Evolutionary conservation across 2,329 filamentous ascomycete species (phyloP), one percentile per base, ranked within the genome.

Genomic region (Verticillium albo-atrum): DNA sequence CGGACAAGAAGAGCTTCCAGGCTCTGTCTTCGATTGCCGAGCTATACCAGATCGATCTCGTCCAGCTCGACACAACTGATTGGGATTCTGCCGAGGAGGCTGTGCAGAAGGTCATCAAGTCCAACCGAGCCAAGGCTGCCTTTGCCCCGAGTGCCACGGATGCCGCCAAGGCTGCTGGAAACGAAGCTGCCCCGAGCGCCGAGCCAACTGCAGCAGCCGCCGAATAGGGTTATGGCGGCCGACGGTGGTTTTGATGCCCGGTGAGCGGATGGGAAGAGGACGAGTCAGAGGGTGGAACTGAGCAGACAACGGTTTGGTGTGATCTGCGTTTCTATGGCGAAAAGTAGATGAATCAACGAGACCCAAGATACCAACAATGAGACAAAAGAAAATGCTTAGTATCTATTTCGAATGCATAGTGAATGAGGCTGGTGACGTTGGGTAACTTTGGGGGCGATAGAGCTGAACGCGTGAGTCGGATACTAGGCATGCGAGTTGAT

Each of bases 81-180:
- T 97, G 94, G 93, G 95, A 98, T 69, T 81, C 86, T 60, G 92
- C 95, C 1, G 94, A 98, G 77, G 84, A 87, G 54, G 85, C 87
- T 64, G 89, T 97, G 60, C 91, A 96, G 75, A 83, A 83, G 57
- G 88, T 93, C 58, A 91, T 94, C 79, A 92, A 91, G 78, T 86
- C 83, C 63, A 86, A 82, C 66, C 78, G 84, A 65, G 84, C 84
- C 26, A 82, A 84, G 70, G 79, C 83, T 23, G 77, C 75, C 55
- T 82, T 81, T 63, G 80, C 77, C 2, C 81, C 81, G 3, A 79
- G 75, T 58, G 76, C 76, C 34, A 77, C 75, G 20, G 76, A 78
- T 59, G 52, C 61, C 14, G 37, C 47, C 42, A 37, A n/a, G 15
- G 34, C 32, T 27, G 32, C 35, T 14, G 55, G 26, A 14, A 42